These are phyloP conservation scores for Orychophragmus violaceus DNA, from an alignment of 345 rosid genomes.

Conservation along the genomic window DNA sequence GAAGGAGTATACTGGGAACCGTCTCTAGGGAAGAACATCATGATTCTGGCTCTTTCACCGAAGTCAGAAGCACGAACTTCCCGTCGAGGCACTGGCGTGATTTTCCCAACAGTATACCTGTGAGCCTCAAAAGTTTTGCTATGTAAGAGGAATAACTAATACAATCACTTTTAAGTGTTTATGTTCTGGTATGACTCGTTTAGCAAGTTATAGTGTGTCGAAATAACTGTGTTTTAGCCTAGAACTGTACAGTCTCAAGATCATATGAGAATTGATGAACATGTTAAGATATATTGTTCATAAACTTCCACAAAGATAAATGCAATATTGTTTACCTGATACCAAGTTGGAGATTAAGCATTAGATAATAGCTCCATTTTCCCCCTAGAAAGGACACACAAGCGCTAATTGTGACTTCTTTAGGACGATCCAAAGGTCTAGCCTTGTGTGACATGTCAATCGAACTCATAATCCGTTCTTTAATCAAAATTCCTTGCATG, in stretches of 20 bases:
- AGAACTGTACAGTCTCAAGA: neutral
- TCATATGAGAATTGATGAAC: neutral
- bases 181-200: conserved; percentile 2
- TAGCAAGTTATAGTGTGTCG: too few species aligned
- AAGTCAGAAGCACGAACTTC: conserved; percentile 90
- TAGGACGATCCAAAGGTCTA: conserved; percentile 39
- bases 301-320: conserved; percentile 7
- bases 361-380: conserved; percentile 57
- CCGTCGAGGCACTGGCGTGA: conserved; percentile 85
- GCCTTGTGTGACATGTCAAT: conserved; percentile 36
- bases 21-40: conserved; percentile 76
- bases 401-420: conserved; percentile 44
- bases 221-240: too few species aligned
- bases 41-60: conserved; percentile 83
- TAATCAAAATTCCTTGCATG: conserved; percentile 84
- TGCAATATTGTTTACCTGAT: conserved; percentile 58
- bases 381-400: conserved; percentile 44
- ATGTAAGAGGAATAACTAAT: conserved; percentile 2
- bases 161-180: neutral
- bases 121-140: conserved; percentile 36
- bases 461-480: conserved; percentile 45
- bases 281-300: neutral
- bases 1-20: conserved; percentile 93
- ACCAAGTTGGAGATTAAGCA: conserved; percentile 93
- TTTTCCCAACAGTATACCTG: conserved; percentile 98